Conservation (phyloP, 257 asterid species). For the Gynochthodes officinalis region DNA sequence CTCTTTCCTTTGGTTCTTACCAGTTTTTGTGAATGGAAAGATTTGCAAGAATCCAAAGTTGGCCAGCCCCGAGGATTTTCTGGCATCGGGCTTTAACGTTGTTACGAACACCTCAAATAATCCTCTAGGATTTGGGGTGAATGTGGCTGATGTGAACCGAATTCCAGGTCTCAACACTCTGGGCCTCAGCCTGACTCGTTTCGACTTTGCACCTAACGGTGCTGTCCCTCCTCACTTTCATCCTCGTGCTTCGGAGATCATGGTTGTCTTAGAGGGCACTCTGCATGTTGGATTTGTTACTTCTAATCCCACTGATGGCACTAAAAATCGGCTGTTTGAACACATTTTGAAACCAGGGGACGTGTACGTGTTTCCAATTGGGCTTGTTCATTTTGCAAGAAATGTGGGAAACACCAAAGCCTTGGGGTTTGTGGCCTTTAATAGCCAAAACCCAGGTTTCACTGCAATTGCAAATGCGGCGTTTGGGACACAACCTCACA, state of each 20-base stretch:
- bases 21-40: conserved; percentile 36
- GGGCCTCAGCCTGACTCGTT: conserved; percentile 25
- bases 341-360: conserved; percentile 15
- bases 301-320: conserved; percentile 24
- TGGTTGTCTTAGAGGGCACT: conserved; percentile 29
- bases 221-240: conserved; percentile 35
- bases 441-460: conserved; percentile 37
- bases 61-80: conserved; percentile 25
- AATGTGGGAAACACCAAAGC: conserved; percentile 25
- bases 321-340: conserved; percentile 28
- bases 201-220: conserved; percentile 27
- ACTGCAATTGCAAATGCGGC: conserved; percentile 31
- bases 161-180: conserved; percentile 39
- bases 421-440: conserved; percentile 21
- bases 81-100: conserved; percentile 23
- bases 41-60: conserved; percentile 30
- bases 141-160: conserved; percentile 23
- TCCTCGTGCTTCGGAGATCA: conserved; percentile 38
- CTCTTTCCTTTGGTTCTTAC: not conserved
- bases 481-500: conserved; percentile 32
- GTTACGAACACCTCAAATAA: conserved; percentile 22
- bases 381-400: conserved; percentile 30
- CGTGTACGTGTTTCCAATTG: conserved; percentile 31
- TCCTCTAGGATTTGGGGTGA: conserved; percentile 23
- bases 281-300: conserved; percentile 30